Evolutionary conservation across 441 rosid species (phyloP).

Genomic region (Mallotus repandus): DNA sequence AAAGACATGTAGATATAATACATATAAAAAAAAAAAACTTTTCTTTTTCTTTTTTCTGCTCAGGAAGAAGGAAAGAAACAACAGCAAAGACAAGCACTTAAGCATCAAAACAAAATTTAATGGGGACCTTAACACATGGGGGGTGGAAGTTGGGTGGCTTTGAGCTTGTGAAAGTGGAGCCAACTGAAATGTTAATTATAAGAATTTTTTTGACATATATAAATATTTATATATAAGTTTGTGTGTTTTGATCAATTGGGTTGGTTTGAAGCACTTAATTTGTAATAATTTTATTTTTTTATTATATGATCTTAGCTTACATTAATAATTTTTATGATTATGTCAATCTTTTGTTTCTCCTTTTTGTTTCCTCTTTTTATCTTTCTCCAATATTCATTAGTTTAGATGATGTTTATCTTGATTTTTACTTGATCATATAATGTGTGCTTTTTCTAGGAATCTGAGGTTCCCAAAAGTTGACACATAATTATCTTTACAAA

Average conservation of each 20-base stretch:
- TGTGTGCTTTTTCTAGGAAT: slow-evolving; percentile 5
- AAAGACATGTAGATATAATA: too few relatives aligned
- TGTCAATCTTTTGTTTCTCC: not conserved
- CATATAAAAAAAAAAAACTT: not conserved
- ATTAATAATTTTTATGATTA: not conserved
- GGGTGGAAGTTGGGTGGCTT: slow-evolving; percentile 27
- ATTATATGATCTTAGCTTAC: not conserved
- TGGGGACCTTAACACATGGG: slow-evolving; percentile 91
- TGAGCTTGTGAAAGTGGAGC: slow-evolving; percentile 48
- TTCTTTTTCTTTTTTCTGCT: not conserved
- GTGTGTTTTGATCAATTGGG: too few relatives aligned
- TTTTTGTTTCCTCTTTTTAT: not conserved
- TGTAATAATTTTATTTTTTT: not conserved
- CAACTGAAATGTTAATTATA: slow-evolving; percentile 34
- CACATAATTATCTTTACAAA: not conserved
- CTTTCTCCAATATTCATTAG: not conserved
- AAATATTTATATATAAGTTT: too few relatives aligned
- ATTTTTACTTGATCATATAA: not conserved
- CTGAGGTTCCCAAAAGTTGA: slow-evolving; percentile 17
- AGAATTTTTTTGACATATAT: slow-evolving; percentile 37
- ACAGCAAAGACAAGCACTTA: slow-evolving; percentile 65
- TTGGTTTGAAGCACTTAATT: not conserved
- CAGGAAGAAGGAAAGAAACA: slow-evolving; percentile 44
- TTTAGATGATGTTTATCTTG: slow-evolving; percentile 11
- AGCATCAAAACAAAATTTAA: slow-evolving; percentile 48